These are phyloP conservation scores for Verticillium dahliae DNA, from an alignment of 2,329 filamentous ascomycete species.

Conservation along the genomic window DNA sequence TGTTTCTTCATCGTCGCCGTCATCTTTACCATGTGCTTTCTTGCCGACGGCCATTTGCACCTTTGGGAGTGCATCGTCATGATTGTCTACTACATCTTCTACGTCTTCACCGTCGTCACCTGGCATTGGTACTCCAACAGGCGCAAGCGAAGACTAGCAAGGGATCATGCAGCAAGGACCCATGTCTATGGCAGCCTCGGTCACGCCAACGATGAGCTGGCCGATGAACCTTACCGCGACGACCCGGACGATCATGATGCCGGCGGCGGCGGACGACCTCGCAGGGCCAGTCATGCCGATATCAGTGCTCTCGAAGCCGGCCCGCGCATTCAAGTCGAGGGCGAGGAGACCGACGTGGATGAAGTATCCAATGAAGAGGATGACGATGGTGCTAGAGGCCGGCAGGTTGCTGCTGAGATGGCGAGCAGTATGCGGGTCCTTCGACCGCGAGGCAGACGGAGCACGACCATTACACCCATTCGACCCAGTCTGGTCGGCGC, in stretches of 20 bases:
- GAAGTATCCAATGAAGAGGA: slow-evolving; percentile 27
- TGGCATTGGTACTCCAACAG: slow-evolving; percentile 85
- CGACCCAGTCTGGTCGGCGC: slow-evolving; percentile 89
- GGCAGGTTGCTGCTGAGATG: slow-evolving; percentile 72
- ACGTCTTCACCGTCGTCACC: slow-evolving; percentile 77
- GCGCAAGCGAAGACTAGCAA: slow-evolving; percentile 51
- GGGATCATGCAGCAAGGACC: slow-evolving; percentile 65
- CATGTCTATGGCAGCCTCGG: slow-evolving; percentile 60
- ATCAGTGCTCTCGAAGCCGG: slow-evolving; percentile 37
- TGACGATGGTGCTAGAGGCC: slow-evolving; percentile 48
- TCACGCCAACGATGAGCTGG: slow-evolving; percentile 44
- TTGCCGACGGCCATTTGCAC: slow-evolving; percentile 76
- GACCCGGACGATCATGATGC: slow-evolving; percentile 38
- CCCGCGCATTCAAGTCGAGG: slow-evolving; percentile 40
- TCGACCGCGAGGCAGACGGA: slow-evolving; percentile 57
- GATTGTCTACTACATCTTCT: slow-evolving; percentile 87
- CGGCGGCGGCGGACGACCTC: slow-evolving; percentile 2
- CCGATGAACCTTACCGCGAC: slow-evolving; percentile 56
- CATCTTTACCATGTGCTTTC: slow-evolving; percentile 77
- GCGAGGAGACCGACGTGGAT: slow-evolving; percentile 21
- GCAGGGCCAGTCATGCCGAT: slow-evolving; percentile 20
- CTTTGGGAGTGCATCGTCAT: slow-evolving; percentile 87
- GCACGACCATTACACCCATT: slow-evolving; percentile 77
- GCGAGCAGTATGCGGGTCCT: slow-evolving; percentile 88
- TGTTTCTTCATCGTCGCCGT: slow-evolving; percentile 86